These are phyloP conservation scores for Dentipellis fragilis DNA, from an alignment of 768 basidiomycete genomes.

Conservation along the genomic window DNA sequence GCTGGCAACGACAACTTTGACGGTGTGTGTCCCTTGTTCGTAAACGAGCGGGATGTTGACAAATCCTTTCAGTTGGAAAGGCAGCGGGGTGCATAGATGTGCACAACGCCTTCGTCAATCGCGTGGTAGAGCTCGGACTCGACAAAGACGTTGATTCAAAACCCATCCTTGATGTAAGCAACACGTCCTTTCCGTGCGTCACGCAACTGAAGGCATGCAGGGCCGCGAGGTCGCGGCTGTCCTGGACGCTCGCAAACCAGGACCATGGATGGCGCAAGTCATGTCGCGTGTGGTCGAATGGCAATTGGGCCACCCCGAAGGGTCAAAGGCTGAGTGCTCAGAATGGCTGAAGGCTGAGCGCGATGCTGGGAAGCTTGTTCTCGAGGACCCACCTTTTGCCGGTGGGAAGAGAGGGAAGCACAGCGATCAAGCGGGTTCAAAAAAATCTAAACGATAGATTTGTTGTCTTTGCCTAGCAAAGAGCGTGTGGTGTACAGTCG, in stretches of 20 bases:
- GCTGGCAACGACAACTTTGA: conserved; percentile 29
- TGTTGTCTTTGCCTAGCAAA: too few species aligned
- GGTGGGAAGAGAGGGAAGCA: conserved; percentile 9
- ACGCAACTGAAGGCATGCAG: conserved; percentile 27
- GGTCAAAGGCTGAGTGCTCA: conserved; percentile 55
- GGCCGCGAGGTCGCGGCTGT: conserved; percentile 54
- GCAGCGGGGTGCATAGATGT: conserved; percentile 38
- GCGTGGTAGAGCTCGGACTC: conserved; percentile 54
- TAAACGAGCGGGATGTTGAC: conserved; percentile 12
- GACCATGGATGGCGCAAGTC: conserved; percentile 59
- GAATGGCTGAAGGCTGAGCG: conserved; percentile 58
- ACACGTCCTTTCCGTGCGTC: background rate
- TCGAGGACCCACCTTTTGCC: conserved; percentile 16
- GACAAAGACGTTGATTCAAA: conserved; percentile 53
- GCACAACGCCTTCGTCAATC: conserved; percentile 59
- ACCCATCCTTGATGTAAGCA: conserved; percentile 68
- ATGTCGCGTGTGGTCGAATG: conserved; percentile 67
- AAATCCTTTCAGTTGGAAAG: conserved; percentile 26
- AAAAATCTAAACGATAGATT: conserved; percentile 7
- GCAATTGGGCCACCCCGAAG: conserved; percentile 73
- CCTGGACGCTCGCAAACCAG: conserved; percentile 46
- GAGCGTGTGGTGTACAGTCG: background rate
- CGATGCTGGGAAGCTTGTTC: conserved; percentile 32
- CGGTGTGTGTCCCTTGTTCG: conserved; percentile 24
- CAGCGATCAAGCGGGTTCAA: conserved; percentile 1